A percentile compares a stretch with the other conserved stretches of the same genome.
phyloP scores from a whole-genome alignment of 805 yeast species.

The Pichia phayaonensis region DNA sequence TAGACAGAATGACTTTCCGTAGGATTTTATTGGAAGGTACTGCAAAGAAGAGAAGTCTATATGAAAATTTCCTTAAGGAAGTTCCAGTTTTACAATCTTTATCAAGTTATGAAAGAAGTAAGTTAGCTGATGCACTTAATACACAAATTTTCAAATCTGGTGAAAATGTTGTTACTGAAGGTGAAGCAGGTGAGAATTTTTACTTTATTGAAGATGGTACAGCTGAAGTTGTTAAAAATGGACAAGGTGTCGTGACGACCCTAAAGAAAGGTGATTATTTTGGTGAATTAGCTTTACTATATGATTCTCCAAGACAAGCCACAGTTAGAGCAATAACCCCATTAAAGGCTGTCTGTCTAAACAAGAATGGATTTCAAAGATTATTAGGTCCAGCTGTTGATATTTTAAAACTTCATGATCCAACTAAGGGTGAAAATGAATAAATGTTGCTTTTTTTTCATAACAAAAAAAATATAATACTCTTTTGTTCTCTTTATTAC shows the following conservation, averaged over 20 bases:
- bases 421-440: constrained; percentile 36
- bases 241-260: constrained; percentile 51
- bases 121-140: constrained; percentile 89
- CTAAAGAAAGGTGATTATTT: constrained; percentile 83
- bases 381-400: constrained; percentile 92
- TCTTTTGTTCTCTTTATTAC: neutral
- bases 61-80: constrained; percentile 79
- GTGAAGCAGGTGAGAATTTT: constrained; percentile 75
- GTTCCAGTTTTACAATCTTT: constrained; percentile 74
- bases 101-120: constrained; percentile 74
- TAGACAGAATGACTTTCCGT: constrained; percentile 89
- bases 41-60: constrained; percentile 80
- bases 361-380: constrained; percentile 88
- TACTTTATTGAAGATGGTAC: constrained; percentile 73
- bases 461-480: too few relatives aligned
- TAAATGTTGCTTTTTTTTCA: neutral
- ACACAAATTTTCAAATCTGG: constrained; percentile 68
- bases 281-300: constrained; percentile 90
- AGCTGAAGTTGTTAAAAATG: constrained; percentile 63
- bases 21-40: constrained; percentile 87
- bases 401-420: constrained; percentile 79
- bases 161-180: constrained; percentile 71
- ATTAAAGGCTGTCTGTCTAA: constrained; percentile 86
- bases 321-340: constrained; percentile 70
- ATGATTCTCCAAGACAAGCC: constrained; percentile 91